Conservation (phyloP, 2,329 filamentous ascomycete species). For the Alternaria brassicicola region DNA sequence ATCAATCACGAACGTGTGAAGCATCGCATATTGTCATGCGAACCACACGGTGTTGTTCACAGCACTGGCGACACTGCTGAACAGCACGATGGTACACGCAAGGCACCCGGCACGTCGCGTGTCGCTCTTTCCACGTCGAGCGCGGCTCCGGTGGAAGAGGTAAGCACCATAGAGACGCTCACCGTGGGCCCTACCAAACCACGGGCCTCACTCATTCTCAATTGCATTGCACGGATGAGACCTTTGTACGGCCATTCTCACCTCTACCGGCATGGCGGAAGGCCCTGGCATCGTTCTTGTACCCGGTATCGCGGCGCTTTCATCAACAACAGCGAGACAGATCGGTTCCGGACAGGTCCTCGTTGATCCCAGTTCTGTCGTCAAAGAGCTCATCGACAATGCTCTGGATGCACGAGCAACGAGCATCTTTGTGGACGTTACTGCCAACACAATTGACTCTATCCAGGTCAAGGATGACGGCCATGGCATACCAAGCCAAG, state of each 20-base stretch:
- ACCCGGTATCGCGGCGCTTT: constrained; percentile 50
- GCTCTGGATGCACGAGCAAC: constrained; percentile 74
- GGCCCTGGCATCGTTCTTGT: background rate
- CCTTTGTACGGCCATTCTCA: background rate
- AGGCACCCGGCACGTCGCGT: constrained; percentile 5
- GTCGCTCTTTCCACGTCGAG: constrained; percentile 19
- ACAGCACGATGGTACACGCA: background rate
- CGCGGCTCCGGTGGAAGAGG: constrained; percentile 11
- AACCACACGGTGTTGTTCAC: background rate
- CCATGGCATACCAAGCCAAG: constrained; percentile 68
- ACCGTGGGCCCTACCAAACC: background rate
- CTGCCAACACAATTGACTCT: constrained; percentile 69
- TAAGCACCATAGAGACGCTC: constrained; percentile 26
- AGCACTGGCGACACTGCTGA: background rate
- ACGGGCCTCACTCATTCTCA: constrained; percentile 3
- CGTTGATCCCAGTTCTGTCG: constrained; percentile 63
- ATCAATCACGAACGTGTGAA: background rate
- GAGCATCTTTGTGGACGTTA: constrained; percentile 67
- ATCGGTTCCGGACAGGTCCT: constrained; percentile 68
- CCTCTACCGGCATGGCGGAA: constrained; percentile 19
- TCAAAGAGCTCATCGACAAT: constrained; percentile 82
- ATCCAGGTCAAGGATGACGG: constrained; percentile 72
- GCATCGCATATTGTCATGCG: background rate
- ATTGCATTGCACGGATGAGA: background rate
- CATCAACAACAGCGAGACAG: constrained; percentile 55